Conservation (phyloP, 768 basidiomycete species). For the Agrocybe praecox region DNA sequence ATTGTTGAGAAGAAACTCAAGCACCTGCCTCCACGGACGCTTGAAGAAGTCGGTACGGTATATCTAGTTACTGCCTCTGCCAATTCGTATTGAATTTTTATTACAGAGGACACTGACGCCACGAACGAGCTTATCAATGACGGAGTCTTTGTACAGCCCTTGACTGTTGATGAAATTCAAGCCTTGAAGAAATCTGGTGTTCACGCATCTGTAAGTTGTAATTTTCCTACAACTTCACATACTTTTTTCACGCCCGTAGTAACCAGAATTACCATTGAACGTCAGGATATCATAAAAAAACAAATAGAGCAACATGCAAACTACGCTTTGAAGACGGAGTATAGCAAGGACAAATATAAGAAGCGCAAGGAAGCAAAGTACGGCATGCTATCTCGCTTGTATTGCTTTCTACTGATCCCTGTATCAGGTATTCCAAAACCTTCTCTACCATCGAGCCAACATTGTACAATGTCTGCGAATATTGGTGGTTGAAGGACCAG, state of each 20-base stretch:
- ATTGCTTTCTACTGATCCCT: constrained; percentile 1
- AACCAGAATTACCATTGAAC: constrained; percentile 16
- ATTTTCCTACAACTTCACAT: constrained; percentile 7
- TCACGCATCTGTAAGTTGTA: constrained; percentile 64
- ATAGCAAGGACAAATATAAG: constrained; percentile 97
- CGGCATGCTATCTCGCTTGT: constrained; percentile 22
- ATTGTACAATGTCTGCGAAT: constrained; percentile 82
- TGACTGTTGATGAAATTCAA: constrained; percentile 85
- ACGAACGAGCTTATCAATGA: constrained; percentile 97
- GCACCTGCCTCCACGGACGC: constrained; percentile 58
- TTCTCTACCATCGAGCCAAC: constrained; percentile 91
- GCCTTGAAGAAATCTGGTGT: constrained; percentile 80
- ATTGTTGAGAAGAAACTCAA: constrained; percentile 72
- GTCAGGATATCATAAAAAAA: constrained; percentile 89
- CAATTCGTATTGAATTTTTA: constrained; percentile 4
- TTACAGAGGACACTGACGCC: constrained; percentile 90
- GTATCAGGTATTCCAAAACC: constrained; percentile 76
- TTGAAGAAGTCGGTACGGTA: constrained; percentile 77
- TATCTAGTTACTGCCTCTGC: not conserved
- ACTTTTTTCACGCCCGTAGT: constrained; percentile 17
- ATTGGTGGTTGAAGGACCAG: constrained; percentile 87
- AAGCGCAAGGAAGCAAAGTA: constrained; percentile 98
- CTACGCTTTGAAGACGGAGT: constrained; percentile 94
- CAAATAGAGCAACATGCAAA: constrained; percentile 94
- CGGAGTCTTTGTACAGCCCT: constrained; percentile 78